Percentiles rank a stretch among this genome's conserved stretches.
These are phyloP conservation scores for Epithemia pelagica DNA, from an alignment of 108 stramenopile genomes.

Conservation along the genomic window DNA sequence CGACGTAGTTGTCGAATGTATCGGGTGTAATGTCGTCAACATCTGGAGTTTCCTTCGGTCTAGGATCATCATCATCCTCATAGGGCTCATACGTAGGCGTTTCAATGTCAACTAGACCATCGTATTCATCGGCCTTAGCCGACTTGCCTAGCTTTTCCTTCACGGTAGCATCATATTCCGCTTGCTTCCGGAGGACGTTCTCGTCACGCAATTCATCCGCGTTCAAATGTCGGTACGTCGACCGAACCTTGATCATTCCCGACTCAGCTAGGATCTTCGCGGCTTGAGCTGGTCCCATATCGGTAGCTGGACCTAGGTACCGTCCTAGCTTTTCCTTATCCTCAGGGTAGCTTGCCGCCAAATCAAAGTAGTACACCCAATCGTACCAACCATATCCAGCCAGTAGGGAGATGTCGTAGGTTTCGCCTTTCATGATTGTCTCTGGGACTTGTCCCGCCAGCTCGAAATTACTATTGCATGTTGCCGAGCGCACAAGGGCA, in stretches of 20 bases:
- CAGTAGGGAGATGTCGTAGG: not conserved
- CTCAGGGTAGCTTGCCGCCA: not conserved
- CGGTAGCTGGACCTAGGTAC: conserved; percentile 30
- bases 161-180: not conserved
- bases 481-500: not conserved
- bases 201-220: not conserved
- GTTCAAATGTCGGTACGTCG: not conserved
- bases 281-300: conserved; percentile 34
- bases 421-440: not conserved
- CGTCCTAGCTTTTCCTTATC: conserved; percentile 13
- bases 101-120: not conserved
- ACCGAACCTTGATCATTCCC: too few relatives aligned
- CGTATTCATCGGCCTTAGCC: not conserved
- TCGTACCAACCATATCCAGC: conserved; percentile 37
- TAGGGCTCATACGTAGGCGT: not conserved
- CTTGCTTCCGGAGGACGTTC: not conserved
- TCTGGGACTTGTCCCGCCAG: conserved; percentile 18
- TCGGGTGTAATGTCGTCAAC: not conserved
- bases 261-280: conserved; percentile 28
- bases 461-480: conserved; percentile 5
- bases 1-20: conserved; percentile 25
- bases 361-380: conserved; percentile 29
- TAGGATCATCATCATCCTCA: not conserved
- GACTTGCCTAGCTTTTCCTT: not conserved
- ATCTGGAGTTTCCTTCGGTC: not conserved